These are phyloP conservation scores for Phialophora verrucosa DNA, from an alignment of 2,329 filamentous ascomycete species.

Conservation along the genomic window DNA sequence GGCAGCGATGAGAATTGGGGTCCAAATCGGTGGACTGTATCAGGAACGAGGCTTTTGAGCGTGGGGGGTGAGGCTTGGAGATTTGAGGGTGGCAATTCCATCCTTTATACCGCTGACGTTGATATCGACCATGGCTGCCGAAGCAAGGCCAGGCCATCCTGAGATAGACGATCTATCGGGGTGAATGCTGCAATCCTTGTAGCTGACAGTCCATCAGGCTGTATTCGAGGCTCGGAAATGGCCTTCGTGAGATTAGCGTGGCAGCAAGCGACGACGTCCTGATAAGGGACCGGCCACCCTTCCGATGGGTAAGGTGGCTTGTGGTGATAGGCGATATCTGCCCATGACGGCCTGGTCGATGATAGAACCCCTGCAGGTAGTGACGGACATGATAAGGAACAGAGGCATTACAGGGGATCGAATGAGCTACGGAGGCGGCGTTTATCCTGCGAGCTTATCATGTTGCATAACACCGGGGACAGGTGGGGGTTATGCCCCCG, in stretches of 20 bases:
- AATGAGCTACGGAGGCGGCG: not conserved
- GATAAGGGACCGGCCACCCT: not conserved
- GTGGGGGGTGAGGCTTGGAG: not conserved
- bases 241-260: not conserved
- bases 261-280: not conserved
- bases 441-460: not conserved
- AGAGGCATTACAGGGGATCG: too few relatives aligned
- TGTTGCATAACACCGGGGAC: not conserved
- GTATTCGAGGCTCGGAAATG: not conserved
- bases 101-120: constrained; percentile 1
- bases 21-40: not conserved
- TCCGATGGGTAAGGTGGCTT: not conserved
- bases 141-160: not conserved
- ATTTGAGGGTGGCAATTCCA: not conserved
- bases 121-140: not conserved
- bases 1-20: not conserved
- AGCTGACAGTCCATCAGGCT: not conserved
- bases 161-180: not conserved
- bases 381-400: not conserved
- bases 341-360: not conserved
- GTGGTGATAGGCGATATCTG: not conserved
- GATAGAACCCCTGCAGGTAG: not conserved
- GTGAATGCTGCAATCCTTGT: not conserved
- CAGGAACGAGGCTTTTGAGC: not conserved
- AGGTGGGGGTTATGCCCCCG: too few relatives aligned